Conservation (phyloP, 1,284 basidiomycete species). For the Trichosporon asahii region DNA sequence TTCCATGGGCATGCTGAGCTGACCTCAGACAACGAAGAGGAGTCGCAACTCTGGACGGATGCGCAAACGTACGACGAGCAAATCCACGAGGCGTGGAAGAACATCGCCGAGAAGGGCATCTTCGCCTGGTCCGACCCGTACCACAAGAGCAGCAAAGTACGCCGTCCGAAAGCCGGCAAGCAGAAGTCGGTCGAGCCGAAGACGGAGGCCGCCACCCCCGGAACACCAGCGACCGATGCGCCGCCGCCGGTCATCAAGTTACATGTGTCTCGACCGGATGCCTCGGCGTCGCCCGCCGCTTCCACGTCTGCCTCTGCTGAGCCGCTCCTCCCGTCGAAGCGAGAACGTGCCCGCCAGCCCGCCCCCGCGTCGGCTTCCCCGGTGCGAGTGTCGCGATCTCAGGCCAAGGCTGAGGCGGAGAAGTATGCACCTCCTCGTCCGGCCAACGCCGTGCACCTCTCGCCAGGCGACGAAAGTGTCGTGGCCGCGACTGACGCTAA, state of each 20-base stretch:
- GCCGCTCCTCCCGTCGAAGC: neutral
- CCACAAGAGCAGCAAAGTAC: slow-evolving; percentile 15
- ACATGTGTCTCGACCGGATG: slow-evolving; percentile 13
- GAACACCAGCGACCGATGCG: slow-evolving; percentile 6
- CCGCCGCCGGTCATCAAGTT: slow-evolving; percentile 21
- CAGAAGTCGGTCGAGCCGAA: slow-evolving; percentile 14
- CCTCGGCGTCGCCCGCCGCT: neutral
- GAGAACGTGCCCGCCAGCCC: neutral
- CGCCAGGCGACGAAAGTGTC: slow-evolving; percentile 27
- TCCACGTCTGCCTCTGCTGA: neutral
- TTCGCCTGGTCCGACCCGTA: slow-evolving; percentile 28
- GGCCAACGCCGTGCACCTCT: slow-evolving; percentile 6
- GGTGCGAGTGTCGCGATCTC: neutral
- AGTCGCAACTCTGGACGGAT: slow-evolving; percentile 43
- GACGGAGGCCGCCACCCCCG: slow-evolving; percentile 10
- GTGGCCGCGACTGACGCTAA: slow-evolving; percentile 39
- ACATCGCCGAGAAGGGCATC: slow-evolving; percentile 25
- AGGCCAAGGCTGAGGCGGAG: slow-evolving; percentile 4
- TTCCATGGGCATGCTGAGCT: neutral
- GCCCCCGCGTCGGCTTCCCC: neutral
- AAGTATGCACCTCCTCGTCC: neutral
- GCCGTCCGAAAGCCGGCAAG: slow-evolving; percentile 4
- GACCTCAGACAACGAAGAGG: slow-evolving; percentile 47
- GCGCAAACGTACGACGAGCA: slow-evolving; percentile 42
- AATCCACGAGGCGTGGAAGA: slow-evolving; percentile 36